These are phyloP conservation scores for Amylostereum areolatum DNA, from an alignment of 1,284 basidiomycete species.

Conservation along the genomic window DNA sequence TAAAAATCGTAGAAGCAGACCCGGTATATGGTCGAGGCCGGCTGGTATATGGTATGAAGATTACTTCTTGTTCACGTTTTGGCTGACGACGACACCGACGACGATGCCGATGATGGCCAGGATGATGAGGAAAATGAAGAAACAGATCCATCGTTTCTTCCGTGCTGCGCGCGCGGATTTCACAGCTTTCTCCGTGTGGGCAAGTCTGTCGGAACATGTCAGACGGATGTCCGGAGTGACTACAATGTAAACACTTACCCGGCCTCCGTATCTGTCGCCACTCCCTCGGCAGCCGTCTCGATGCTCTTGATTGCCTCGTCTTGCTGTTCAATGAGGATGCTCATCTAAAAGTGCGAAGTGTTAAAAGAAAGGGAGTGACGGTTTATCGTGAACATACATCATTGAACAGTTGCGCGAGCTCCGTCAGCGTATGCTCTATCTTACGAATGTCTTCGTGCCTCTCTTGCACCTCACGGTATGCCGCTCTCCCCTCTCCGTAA, in stretches of 20 bases:
- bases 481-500: slow-evolving; percentile 80
- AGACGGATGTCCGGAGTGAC: slow-evolving; percentile 2
- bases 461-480: slow-evolving; percentile 87
- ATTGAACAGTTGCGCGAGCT: slow-evolving; percentile 84
- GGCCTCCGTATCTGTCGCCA: slow-evolving; percentile 61
- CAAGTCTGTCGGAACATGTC: slow-evolving; percentile 33
- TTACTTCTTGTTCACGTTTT: slow-evolving; percentile 13
- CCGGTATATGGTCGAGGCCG: neutral
- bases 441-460: slow-evolving; percentile 84
- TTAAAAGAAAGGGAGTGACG: neutral
- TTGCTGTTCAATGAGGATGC: slow-evolving; percentile 72
- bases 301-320: slow-evolving; percentile 67
- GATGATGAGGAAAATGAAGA: slow-evolving; percentile 50
- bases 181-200: slow-evolving; percentile 70
- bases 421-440: slow-evolving; percentile 84
- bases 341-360: slow-evolving; percentile 48
- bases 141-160: slow-evolving; percentile 79
- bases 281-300: slow-evolving; percentile 54
- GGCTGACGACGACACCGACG: slow-evolving; percentile 41
- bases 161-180: slow-evolving; percentile 64
- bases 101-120: slow-evolving; percentile 44
- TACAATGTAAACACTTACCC: slow-evolving; percentile 45
- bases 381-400: slow-evolving; percentile 42
- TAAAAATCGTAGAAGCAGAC: no score
- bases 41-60: neutral